A percentile compares a stretch with the other conserved stretches of the same genome.
Conservation (phyloP, 202 grass and related monocot genomes). For the Setaria italica region DNA sequence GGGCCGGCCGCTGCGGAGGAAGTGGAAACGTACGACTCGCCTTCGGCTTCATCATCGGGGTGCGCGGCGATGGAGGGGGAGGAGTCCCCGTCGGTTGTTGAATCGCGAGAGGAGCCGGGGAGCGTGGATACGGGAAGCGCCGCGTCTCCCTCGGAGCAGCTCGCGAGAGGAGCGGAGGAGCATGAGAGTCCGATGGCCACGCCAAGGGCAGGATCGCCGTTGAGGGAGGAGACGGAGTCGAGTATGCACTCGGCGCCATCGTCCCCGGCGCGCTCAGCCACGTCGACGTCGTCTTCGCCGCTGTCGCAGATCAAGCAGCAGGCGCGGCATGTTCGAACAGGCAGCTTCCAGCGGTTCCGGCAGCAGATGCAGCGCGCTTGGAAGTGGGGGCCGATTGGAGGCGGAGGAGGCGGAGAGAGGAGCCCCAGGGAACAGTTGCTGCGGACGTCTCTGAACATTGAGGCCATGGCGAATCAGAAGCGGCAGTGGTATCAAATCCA, state of each 20-base stretch:
- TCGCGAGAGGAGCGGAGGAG: constrained; percentile 38
- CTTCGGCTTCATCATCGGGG: constrained; percentile 25
- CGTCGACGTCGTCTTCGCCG: constrained; percentile 50
- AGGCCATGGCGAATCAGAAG: constrained; percentile 96
- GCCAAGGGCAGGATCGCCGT: constrained; percentile 30
- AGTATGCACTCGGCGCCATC: constrained; percentile 45
- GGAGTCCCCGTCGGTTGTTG: constrained; percentile 31
- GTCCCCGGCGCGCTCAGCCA: constrained; percentile 37
- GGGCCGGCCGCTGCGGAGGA: constrained; percentile 21
- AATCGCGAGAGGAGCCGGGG: background rate
- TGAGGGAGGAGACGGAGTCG: constrained; percentile 33
- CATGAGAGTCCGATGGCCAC: constrained; percentile 40
- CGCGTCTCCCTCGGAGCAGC: constrained; percentile 30
- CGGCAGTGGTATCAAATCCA: constrained; percentile 91
- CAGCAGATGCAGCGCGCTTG: constrained; percentile 91
- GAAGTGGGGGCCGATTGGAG: constrained; percentile 75
- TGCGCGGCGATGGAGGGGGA: background rate
- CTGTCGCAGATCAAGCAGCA: constrained; percentile 55
- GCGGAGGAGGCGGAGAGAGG: constrained; percentile 40
- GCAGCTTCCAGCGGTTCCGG: constrained; percentile 90
- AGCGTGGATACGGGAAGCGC: constrained; percentile 15
- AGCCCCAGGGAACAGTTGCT: constrained; percentile 66
- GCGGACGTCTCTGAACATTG: constrained; percentile 71
- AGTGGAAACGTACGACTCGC: constrained; percentile 27
- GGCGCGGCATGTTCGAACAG: constrained; percentile 63